Conservation (phyloP, 176 grass and related monocot genomes). For the Tillandsia leiboldiana region DNA sequence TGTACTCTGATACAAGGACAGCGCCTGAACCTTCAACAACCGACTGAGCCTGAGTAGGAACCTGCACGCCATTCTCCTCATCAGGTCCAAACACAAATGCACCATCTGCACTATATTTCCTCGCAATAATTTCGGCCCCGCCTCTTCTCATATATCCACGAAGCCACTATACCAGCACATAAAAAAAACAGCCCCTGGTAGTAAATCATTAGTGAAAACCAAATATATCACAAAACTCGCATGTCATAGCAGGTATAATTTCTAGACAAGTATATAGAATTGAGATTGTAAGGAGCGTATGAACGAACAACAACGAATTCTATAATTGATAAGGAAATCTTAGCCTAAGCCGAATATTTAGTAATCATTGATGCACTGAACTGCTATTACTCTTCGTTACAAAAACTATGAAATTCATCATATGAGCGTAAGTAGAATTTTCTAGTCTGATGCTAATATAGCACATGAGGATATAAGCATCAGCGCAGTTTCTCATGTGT, state of each 20-base stretch:
- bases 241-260: not conserved
- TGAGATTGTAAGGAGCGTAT: not conserved
- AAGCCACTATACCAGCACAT: slow-evolving; percentile 68
- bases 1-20: slow-evolving; percentile 62
- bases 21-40: slow-evolving; percentile 50
- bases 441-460: too few species aligned
- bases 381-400: too few species aligned
- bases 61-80: slow-evolving; percentile 47
- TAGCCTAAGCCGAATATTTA: too few species aligned
- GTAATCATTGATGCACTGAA: too few species aligned
- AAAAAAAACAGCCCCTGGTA: slow-evolving; percentile 87
- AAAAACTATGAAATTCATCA: too few species aligned
- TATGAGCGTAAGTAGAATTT: too few species aligned
- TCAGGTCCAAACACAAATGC: slow-evolving; percentile 31
- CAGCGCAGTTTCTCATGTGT: too few species aligned
- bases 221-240: slow-evolving; percentile 31
- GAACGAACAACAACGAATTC: not conserved
- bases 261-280: not conserved
- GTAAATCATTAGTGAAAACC: slow-evolving; percentile 97
- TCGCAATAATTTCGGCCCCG: slow-evolving; percentile 24
- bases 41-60: slow-evolving; percentile 66
- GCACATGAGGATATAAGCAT: too few species aligned
- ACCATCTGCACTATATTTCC: slow-evolving; percentile 27
- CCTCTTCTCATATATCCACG: slow-evolving; percentile 53
- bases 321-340: too few species aligned